Percentiles rank a stretch among this genome's conserved stretches.
Evolutionary conservation across 345 rosid species (phyloP).

Genomic region (Xanthoceras sorbifolium): DNA sequence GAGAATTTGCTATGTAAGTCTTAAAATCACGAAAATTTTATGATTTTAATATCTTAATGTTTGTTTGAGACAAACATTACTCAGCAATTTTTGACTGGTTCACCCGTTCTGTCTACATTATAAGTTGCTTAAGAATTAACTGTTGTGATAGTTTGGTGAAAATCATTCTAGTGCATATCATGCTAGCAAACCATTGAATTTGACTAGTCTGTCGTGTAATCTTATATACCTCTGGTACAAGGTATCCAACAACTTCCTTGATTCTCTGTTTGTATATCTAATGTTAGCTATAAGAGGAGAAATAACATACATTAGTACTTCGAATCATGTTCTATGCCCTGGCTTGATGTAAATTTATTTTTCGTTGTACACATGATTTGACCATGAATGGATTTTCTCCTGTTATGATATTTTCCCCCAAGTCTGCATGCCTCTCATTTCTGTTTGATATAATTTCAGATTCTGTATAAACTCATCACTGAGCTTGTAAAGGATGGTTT

Average conservation of each 20-base stretch:
- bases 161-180: background rate
- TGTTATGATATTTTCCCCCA: background rate
- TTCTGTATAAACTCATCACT: background rate
- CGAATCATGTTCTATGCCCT: background rate
- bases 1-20: constrained; percentile 78
- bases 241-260: background rate
- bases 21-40: background rate
- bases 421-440: background rate
- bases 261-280: background rate
- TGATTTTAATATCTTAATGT: background rate
- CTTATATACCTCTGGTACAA: background rate
- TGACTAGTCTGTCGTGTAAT: background rate
- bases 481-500: constrained; percentile 4
- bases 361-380: background rate
- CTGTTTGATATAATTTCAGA: background rate
- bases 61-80: constrained; percentile 3
- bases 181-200: background rate
- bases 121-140: constrained; percentile 1
- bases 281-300: background rate
- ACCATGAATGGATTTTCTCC: background rate
- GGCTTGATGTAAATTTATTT: background rate
- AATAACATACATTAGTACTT: background rate
- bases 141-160: background rate
- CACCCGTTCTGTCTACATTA: background rate
- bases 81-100: background rate